Evolutionary conservation across 73 alveolate species (phyloP), one percentile per base, ranked within the genome.

Genomic region (Durusdinium trenchii): DNA sequence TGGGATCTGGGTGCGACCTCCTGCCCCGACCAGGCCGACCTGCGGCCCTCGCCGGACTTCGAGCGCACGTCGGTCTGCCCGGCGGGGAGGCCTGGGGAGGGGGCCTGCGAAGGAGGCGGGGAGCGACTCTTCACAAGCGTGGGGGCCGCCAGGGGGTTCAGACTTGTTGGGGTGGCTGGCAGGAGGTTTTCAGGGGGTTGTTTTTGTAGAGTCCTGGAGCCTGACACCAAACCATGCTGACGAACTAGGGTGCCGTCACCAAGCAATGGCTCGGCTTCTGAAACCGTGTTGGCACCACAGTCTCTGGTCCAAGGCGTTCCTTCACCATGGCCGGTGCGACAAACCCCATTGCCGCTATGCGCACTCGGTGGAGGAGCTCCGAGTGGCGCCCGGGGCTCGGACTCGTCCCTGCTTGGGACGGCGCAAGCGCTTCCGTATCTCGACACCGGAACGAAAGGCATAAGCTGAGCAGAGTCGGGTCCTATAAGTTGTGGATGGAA

Each of bases 41-140:
- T 89, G n/a, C 96, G 96, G 30, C 46, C 78, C 52, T 89, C 96
- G 32, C 96, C 96, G 45, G 96, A 89, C 86, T 89, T 89, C 46
- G 96, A 64, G 69, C 85, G 85, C 7, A 89, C 96, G 52, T 89
- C 96, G 35, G 96, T 89, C 3, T 89, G 96, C 42, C 96, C 96
- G 28, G 96, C 30, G 64, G 48, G 86, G 84, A 47, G 71, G 69
- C 91, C 45, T 60, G 18, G 40, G 14, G 26, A 35, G 40, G 14
- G 26, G 5, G 36, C 52, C 47, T 20, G 40, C 51, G 51, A n/a
- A 51, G 40, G 40, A n/a, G 76, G 16, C 73, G 30, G 73, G 73
- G 30, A 23, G 73, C 18, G 30, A 60, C 73, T n/a, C n/a, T n/a
- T n/a, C n/a, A n/a, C n/a, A n/a, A n/a, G n/a, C n/a, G n/a, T n/a